These are phyloP conservation scores for Xylariales sp. DNA, from an alignment of 2,329 filamentous ascomycete species.

Conservation along the genomic window DNA sequence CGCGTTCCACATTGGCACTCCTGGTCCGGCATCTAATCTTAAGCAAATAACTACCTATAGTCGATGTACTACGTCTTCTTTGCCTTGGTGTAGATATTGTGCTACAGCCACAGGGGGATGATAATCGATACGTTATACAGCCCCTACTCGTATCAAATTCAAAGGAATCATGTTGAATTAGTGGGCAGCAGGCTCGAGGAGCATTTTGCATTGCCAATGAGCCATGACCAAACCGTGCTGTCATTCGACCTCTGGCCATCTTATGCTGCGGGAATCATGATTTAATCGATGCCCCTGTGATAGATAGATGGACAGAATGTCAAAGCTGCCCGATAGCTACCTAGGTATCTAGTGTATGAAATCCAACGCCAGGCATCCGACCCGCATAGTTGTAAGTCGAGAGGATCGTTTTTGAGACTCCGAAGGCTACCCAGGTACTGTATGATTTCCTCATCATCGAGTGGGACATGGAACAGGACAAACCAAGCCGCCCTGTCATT, in stretches of 20 bases:
- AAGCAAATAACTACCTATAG: constrained; percentile 17
- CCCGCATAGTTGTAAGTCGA: constrained; percentile 9
- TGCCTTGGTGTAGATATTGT: constrained; percentile 16
- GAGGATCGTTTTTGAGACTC: constrained; percentile 11
- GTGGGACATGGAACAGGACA: constrained; percentile 50
- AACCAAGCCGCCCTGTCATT: constrained; percentile 52
- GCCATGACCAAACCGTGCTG: constrained; percentile 14
- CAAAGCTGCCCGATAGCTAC: constrained; percentile 22
- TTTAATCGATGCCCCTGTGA: constrained; percentile 24
- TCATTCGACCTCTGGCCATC: constrained; percentile 31
- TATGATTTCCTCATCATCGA: constrained; percentile 38
- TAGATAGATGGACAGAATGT: constrained; percentile 10
- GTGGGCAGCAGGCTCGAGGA: constrained; percentile 16
- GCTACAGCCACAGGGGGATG: constrained; percentile 36
- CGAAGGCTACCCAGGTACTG: constrained; percentile 19
- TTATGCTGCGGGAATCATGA: constrained; percentile 21
- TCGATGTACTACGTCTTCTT: neutral
- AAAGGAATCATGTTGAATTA: constrained; percentile 17
- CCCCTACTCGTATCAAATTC: constrained; percentile 29
- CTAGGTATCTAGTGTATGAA: neutral
- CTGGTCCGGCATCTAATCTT: constrained; percentile 25
- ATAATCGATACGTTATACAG: constrained; percentile 26
- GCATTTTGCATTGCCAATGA: constrained; percentile 5
- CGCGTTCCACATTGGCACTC: constrained; percentile 30
- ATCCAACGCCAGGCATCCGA: neutral